Evolutionary conservation across 1,284 basidiomycete genomes (phyloP).

Genomic region (Bjerkandera adusta): DNA sequence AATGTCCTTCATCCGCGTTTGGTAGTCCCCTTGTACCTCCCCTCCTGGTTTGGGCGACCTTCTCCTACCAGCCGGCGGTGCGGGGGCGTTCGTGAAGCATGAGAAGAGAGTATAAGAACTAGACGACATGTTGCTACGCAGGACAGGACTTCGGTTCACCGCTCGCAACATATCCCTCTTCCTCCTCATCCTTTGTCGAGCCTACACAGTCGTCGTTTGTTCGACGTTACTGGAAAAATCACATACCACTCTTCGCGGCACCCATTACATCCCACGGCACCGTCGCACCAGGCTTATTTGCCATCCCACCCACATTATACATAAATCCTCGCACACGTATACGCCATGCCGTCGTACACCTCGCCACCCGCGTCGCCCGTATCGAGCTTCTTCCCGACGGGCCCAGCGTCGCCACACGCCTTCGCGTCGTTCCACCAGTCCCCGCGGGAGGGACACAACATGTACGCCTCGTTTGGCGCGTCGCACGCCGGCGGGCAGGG

Average conservation of each 20-base stretch:
- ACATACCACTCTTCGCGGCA: neutral
- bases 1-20: constrained; percentile 20
- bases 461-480: constrained; percentile 58
- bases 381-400: constrained; percentile 35
- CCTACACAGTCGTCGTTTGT: constrained; percentile 10
- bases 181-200: neutral
- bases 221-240: constrained; percentile 9
- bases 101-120: neutral
- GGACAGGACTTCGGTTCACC: constrained; percentile 10
- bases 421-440: constrained; percentile 63
- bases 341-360: constrained; percentile 17
- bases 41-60: constrained; percentile 3
- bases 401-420: constrained; percentile 45
- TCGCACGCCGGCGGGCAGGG: constrained; percentile 21
- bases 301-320: neutral
- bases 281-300: neutral
- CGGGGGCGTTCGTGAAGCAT: neutral
- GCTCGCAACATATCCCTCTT: neutral
- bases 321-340: neutral
- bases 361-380: constrained; percentile 29
- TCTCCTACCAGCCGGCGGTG: neutral
- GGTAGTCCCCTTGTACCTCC: constrained; percentile 26
- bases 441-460: constrained; percentile 61
- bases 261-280: neutral
- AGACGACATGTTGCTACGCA: neutral